Evolutionary conservation across 2,329 filamentous ascomycete genomes (phyloP), one percentile per base, ranked within the genome.

Genomic region (Exophiala mesophila): DNA sequence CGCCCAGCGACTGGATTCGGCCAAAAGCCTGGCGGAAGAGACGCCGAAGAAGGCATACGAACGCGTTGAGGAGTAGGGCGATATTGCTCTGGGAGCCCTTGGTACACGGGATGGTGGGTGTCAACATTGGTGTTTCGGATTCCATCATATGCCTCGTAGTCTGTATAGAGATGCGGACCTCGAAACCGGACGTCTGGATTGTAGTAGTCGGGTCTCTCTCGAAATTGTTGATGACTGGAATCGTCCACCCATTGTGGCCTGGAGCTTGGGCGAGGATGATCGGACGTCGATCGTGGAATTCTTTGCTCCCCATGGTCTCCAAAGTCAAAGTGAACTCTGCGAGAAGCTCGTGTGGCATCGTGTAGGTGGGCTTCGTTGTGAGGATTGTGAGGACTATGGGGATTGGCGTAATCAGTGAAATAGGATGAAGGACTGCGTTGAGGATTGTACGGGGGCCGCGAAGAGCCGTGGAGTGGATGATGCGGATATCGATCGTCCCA

Each of bases 251-350:
- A 47, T 28, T 15, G 28, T 9, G 19, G 15, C 29, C 21, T 19
- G 18, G 18, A 21, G 28, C 24, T n/a, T n/a, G n/a, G n/a, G n/a
- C n/a, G n/a, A n/a, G n/a, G n/a, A n/a, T n/a, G n/a, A n/a, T n/a
- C n/a, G n/a, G n/a, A n/a, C n/a, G n/a, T n/a, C n/a, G n/a, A n/a
- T n/a, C n/a, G n/a, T n/a, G n/a, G n/a, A n/a, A n/a, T n/a, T n/a
- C n/a, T n/a, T 12, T 16, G 30, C 6, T 31, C 31, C 36, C 34
- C 30, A 12, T 26, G 8, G 28, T 43, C 39, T 13, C 47, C 47
- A 24, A 48, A 45, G 28, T 50, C 50, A 24, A 53, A 53, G 20
- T 50, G 50, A 29, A 48, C 50, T 17, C 37, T 42, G 40, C 48
- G 37, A 10, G 42, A 38, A 5, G 34, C 36, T n/a, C n/a, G n/a